Conservation (phyloP, 164 flowering plant genomes). For the Tinospora cordifolia region DNA sequence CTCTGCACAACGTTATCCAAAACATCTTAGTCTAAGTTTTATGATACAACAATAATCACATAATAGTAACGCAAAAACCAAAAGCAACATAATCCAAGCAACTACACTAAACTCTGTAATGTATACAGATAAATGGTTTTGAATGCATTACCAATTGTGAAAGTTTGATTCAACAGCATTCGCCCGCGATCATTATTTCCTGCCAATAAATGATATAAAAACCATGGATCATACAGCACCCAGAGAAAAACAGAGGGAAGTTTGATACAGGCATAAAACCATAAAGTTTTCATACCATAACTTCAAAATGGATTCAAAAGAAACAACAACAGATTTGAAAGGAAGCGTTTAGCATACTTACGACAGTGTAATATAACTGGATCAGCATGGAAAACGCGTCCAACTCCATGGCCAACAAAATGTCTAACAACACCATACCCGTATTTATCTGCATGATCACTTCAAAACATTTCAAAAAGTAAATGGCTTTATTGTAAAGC, state of each 20-base stretch:
- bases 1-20: conserved; percentile 40
- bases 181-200: conserved; percentile 78
- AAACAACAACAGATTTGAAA: neutral
- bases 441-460: conserved; percentile 88
- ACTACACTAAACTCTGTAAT: neutral
- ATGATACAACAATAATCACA: neutral
- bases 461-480: conserved; percentile 19
- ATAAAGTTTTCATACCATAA: neutral
- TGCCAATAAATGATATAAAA: conserved; percentile 14
- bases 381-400: conserved; percentile 83
- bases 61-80: neutral
- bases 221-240: neutral
- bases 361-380: conserved; percentile 82
- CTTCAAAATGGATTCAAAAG: neutral
- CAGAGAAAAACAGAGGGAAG: neutral
- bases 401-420: conserved; percentile 98
- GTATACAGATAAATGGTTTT: neutral
- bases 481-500: neutral
- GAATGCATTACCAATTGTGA: conserved; percentile 69
- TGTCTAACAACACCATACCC: conserved; percentile 80
- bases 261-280: neutral
- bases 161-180: conserved; percentile 83
- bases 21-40: neutral
- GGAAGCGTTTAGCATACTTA: conserved; percentile 25
- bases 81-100: neutral